Conservation (phyloP, 192 early-diverging fungal species). For the Linnemannia schmuckeri region DNA sequence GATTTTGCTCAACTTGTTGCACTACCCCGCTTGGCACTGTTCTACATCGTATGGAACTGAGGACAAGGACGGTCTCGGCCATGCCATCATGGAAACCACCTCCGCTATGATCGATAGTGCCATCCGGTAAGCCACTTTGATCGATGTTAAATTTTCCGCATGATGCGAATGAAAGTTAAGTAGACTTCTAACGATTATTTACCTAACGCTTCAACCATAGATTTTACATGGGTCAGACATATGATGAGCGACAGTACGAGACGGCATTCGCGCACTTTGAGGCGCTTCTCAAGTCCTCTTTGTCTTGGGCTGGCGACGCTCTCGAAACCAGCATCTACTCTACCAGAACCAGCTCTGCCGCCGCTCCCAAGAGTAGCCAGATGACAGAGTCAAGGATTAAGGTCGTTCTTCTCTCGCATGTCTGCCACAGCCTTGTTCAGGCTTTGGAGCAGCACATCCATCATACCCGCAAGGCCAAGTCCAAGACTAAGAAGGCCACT, state of each 20-base stretch:
- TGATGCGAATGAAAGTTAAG: background rate
- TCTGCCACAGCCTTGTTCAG: conserved; percentile 32
- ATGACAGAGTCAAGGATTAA: conserved; percentile 26
- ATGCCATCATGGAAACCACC: conserved; percentile 26
- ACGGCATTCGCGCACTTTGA: conserved; percentile 19
- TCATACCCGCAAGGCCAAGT: conserved; percentile 8
- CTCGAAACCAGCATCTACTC: conserved; percentile 5
- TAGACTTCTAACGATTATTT: background rate
- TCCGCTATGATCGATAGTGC: conserved; percentile 22
- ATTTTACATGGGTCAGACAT: conserved; percentile 26
- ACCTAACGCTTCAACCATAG: background rate
- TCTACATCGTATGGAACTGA: conserved; percentile 19
- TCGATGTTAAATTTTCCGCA: background rate
- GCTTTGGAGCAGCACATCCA: conserved; percentile 17
- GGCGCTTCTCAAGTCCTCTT: background rate
- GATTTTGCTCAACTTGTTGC: conserved; percentile 20
- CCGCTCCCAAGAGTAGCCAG: background rate
- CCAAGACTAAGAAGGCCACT: conserved; percentile 2
- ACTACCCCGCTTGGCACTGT: conserved; percentile 37
- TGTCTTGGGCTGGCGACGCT: conserved; percentile 8
- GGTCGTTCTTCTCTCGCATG: conserved; percentile 20
- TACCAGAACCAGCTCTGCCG: background rate
- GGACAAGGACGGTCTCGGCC: conserved; percentile 26
- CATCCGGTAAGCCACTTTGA: conserved; percentile 4
- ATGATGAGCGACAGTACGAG: conserved; percentile 20